A percentile compares a stretch with the other conserved stretches of the same genome.
Conservation (phyloP, 1,139 yeast genomes). For the Nakaseomyces uthaithaninus region DNA sequence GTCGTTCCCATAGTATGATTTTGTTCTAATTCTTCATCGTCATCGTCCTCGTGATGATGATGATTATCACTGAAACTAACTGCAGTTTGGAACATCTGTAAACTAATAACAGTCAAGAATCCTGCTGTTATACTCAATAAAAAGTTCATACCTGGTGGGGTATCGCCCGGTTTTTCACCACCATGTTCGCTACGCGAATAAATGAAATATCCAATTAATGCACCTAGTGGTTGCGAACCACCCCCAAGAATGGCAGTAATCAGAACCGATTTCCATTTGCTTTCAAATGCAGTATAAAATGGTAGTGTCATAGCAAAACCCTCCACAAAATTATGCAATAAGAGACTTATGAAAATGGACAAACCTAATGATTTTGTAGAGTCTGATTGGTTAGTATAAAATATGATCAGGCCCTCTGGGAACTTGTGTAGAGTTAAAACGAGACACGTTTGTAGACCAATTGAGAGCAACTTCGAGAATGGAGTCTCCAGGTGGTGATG, state of each 20-base stretch:
- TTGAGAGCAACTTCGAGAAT: constrained; percentile 64
- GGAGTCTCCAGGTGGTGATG: constrained; percentile 80
- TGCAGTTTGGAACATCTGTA: constrained; percentile 63
- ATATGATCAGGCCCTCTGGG: constrained; percentile 92
- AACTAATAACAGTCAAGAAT: constrained; percentile 66
- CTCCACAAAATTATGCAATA: constrained; percentile 88
- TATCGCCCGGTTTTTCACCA: constrained; percentile 10
- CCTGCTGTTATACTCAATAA: constrained; percentile 70
- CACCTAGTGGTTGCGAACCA: constrained; percentile 84
- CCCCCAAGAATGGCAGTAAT: constrained; percentile 71
- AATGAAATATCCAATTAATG: constrained; percentile 57
- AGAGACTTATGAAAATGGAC: constrained; percentile 71
- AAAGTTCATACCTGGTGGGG: constrained; percentile 32
- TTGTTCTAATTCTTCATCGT: constrained; percentile 19
- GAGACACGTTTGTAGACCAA: constrained; percentile 82
- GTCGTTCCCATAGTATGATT: constrained; percentile 31
- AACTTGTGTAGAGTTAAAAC: constrained; percentile 85
- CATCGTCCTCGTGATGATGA: constrained; percentile 30
- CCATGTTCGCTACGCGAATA: constrained; percentile 35
- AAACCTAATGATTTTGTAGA: constrained; percentile 61
- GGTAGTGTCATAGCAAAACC: constrained; percentile 95
- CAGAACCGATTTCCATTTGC: constrained; percentile 55
- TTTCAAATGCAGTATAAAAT: constrained; percentile 59
- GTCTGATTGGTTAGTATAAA: constrained; percentile 26
- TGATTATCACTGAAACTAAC: constrained; percentile 33